These are phyloP conservation scores for Orbilia quercus DNA, from an alignment of 2,329 filamentous ascomycete species.

Conservation along the genomic window DNA sequence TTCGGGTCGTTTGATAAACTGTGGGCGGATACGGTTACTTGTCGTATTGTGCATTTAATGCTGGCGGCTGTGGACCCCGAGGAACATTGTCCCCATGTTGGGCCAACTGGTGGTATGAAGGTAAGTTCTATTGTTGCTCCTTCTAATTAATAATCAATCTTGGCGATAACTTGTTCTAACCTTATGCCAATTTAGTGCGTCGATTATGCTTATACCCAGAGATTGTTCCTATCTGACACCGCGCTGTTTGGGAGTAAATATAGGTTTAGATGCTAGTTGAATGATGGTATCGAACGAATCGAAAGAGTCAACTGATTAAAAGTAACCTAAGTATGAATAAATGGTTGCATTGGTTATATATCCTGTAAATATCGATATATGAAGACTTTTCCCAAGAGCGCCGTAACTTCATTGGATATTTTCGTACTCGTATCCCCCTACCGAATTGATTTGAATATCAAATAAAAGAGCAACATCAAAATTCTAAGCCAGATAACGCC, in stretches of 20 bases:
- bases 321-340: no score
- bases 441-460: no score
- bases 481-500: no score
- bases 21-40: constrained; percentile 65
- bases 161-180: no score
- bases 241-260: constrained; percentile 14
- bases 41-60: constrained; percentile 64
- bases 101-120: constrained; percentile 46
- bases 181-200: constrained; percentile 45
- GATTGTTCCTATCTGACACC: constrained; percentile 18
- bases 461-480: no score
- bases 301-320: no score
- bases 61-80: constrained; percentile 58
- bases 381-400: no score
- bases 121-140: constrained; percentile 8
- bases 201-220: constrained; percentile 26
- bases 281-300: no score
- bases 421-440: neutral
- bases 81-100: constrained; percentile 48
- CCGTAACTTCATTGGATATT: no score
- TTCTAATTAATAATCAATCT: no score
- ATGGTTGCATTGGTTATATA: neutral
- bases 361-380: constrained; percentile 4
- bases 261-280: constrained; percentile 25
- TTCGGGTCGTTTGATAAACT: constrained; percentile 65